Base-by-base conservation (phyloP, 495 filamentous ascomycete species). In the Pyrenula massariospora region DNA sequence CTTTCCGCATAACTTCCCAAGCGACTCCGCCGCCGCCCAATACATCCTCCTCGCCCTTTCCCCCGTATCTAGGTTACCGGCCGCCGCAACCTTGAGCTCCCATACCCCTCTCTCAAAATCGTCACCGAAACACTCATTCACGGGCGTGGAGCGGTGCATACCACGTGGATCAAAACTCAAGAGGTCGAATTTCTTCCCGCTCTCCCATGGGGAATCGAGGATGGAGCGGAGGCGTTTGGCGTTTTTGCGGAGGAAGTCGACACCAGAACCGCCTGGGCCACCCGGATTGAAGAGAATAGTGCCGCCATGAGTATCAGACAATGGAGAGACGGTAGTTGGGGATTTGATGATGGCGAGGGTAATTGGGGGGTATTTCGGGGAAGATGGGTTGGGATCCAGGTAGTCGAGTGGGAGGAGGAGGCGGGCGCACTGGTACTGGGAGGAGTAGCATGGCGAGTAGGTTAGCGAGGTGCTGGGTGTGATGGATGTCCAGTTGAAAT, bases 331-430 rank as follows among this genome's bases (percentile, higher is more conserved):
- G 49, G 69, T 68, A 19, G 77, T 77, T 1, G 79, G 77, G 12
- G 74, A 63, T 24, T 77, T 74, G 51, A 77, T 63, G 2, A 85
- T 62, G 20, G 80, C 79, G 47, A 84, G 59, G 48, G 75, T 72
- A 3, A 73, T 71, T 42, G 31, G 31, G 5, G 31, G 31, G 52
- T 78, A 69, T 25, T 64, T 68, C 22, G 70, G 64, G 20, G 69
- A 64, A 42, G 65, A 54, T 0, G 65, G 67, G 54, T 74, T 67
- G 0, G 65, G 62, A 3, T 70, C 63, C 49, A 74, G 65, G 58
- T 80, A 81, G 62, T 82, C 76, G 75, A 84, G 78, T 2, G 81
- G 80, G 8, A 84, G 74, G 31, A 76, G 72, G 3, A 85, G 66
- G 20, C 77, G 72, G 48, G 82, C 79, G 56, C 82, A 84, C 60